Percentiles rank a stretch among this genome's conserved stretches.
Conservation (phyloP, 2,329 filamentous ascomycete genomes). For the Aspergillus persii region DNA sequence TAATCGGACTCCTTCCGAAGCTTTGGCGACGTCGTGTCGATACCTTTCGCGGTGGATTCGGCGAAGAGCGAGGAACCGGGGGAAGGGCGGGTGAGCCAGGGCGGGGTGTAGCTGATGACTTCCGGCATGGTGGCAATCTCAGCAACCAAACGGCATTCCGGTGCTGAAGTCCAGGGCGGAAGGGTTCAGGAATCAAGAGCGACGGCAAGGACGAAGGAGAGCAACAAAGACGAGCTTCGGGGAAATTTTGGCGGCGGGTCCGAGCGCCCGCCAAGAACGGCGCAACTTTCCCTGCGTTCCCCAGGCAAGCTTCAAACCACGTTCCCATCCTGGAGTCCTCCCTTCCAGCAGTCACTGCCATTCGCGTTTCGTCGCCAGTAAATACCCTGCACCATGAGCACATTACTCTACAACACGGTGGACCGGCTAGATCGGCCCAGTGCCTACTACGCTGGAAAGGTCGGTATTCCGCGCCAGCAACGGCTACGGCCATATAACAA, state of each 20-base stretch:
- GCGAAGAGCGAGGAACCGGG: constrained; percentile 77
- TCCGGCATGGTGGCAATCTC: constrained; percentile 65
- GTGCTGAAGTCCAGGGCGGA: neutral
- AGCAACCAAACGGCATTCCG: neutral
- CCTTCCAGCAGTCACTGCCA: neutral
- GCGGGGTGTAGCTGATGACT: constrained; percentile 78
- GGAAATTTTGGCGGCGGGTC: constrained; percentile 14
- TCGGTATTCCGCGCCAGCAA: constrained; percentile 34
- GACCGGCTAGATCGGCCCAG: constrained; percentile 92
- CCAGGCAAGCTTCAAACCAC: neutral
- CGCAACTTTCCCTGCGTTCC: constrained; percentile 10
- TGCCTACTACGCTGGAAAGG: constrained; percentile 84
- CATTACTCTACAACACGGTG: constrained; percentile 58
- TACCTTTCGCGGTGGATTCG: constrained; percentile 47
- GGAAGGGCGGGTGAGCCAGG: constrained; percentile 77
- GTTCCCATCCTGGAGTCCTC: neutral
- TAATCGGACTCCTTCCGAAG: constrained; percentile 16
- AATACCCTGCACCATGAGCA: constrained; percentile 20
- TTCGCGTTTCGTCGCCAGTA: neutral
- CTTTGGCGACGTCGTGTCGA: constrained; percentile 24
- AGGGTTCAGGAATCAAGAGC: neutral
- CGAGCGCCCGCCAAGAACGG: constrained; percentile 18
- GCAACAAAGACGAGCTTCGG: constrained; percentile 5
- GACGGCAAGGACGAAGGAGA: neutral
- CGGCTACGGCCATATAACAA: neutral